Percentiles rank a stretch among this genome's conserved stretches.
These are phyloP conservation scores for Stygiomarasmius scandens DNA, from an alignment of 1,284 basidiomycete species.

Conservation along the genomic window DNA sequence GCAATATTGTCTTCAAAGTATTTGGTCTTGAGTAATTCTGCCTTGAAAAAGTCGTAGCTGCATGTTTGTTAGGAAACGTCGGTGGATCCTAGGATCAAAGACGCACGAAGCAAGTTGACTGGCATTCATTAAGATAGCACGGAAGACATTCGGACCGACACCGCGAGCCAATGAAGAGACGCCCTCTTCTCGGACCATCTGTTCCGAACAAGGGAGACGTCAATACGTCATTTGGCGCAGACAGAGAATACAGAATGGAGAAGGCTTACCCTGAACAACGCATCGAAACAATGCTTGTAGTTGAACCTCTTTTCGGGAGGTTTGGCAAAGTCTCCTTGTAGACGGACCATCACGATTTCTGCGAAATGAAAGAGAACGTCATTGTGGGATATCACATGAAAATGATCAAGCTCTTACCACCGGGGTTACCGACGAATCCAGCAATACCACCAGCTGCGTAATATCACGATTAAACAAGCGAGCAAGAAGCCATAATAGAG, in stretches of 20 bases:
- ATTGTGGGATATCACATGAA: background rate
- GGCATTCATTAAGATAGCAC: constrained; percentile 89
- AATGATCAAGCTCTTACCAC: constrained; percentile 47
- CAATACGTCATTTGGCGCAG: constrained; percentile 1
- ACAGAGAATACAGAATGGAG: constrained; percentile 12
- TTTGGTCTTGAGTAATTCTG: constrained; percentile 67
- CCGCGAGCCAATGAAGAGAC: constrained; percentile 74
- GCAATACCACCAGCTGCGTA: constrained; percentile 75
- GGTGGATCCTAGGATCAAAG: background rate
- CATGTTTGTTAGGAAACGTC: background rate
- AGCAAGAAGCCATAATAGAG: background rate
- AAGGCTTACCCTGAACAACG: constrained; percentile 75
- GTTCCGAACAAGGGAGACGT: no score
- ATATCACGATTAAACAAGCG: background rate
- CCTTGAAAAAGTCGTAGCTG: constrained; percentile 91
- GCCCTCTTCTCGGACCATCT: constrained; percentile 89
- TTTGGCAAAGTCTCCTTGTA: constrained; percentile 89
- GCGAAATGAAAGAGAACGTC: background rate
- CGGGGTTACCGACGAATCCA: constrained; percentile 87
- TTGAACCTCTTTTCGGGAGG: constrained; percentile 82
- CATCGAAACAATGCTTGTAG: constrained; percentile 87
- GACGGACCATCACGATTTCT: constrained; percentile 86
- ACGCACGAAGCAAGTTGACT: constrained; percentile 86
- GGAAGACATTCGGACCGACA: constrained; percentile 84
- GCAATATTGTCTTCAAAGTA: constrained; percentile 81